phyloP scores from a whole-genome alignment of 163 green algal genomes.

The Chlorella variabilis region DNA sequence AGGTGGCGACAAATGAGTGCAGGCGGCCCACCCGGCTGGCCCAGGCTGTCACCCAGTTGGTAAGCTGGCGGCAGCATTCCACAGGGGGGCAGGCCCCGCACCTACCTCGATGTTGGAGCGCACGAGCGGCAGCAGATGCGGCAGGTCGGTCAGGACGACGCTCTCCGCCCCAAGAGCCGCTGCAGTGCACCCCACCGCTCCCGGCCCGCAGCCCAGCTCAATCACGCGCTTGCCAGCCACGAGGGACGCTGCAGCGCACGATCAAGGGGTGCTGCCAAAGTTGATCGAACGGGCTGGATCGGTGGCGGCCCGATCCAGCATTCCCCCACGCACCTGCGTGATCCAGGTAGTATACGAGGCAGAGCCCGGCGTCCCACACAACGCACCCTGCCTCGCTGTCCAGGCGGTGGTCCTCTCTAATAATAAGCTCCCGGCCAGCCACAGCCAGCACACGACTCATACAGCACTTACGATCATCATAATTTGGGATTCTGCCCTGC shows the following conservation, averaged over 20 bases:
- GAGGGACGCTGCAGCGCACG: not conserved
- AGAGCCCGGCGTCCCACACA: constrained; percentile 64
- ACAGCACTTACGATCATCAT: not conserved
- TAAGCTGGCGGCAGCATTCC: too few relatives aligned
- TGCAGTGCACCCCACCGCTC: constrained; percentile 54
- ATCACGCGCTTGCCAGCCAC: constrained; percentile 37
- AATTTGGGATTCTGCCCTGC: not conserved
- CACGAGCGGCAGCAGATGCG: constrained; percentile 50
- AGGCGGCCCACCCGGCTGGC: too few relatives aligned
- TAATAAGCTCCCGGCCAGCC: not conserved
- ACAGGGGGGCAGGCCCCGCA: too few relatives aligned
- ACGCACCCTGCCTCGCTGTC: constrained; percentile 52
- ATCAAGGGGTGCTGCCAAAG: not conserved
- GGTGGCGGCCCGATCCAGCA: not conserved
- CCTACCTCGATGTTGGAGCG: constrained; percentile 58
- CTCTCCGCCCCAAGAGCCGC: constrained; percentile 53
- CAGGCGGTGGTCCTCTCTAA: constrained; percentile 2
- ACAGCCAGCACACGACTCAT: not conserved
- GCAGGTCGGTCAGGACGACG: constrained; percentile 58
- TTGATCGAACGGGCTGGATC: too few relatives aligned
- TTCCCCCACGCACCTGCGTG: not conserved
- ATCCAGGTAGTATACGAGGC: constrained; percentile 51
- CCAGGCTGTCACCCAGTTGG: too few relatives aligned
- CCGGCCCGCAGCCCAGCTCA: constrained; percentile 61
- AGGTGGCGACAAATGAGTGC: too few relatives aligned